A percentile compares a stretch with the other conserved stretches of the same genome.
These are phyloP conservation scores for Handroanthus guayacan DNA, from an alignment of 257 asterid species.

Conservation along the genomic window DNA sequence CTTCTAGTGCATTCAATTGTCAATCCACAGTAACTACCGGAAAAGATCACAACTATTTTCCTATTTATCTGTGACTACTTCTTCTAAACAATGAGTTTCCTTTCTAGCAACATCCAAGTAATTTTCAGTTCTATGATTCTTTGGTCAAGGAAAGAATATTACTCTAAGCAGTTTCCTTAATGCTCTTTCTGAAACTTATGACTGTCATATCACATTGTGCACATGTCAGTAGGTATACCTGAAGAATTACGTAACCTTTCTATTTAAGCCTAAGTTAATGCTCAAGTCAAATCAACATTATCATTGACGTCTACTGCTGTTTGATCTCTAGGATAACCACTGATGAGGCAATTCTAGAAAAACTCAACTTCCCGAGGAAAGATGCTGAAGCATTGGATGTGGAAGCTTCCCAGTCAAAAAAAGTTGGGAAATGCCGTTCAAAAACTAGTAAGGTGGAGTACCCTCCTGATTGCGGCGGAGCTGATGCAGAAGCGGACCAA, in stretches of 20 bases:
- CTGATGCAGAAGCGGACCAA: slow-evolving; percentile 83
- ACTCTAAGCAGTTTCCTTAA: neutral
- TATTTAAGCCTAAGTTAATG: slow-evolving; percentile 1
- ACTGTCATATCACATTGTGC: neutral
- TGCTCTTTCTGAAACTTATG: neutral
- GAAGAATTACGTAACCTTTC: neutral
- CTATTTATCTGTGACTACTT: neutral
- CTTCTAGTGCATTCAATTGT: neutral
- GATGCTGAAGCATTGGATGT: slow-evolving; percentile 69
- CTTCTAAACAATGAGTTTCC: neutral
- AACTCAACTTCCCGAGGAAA: slow-evolving; percentile 48
- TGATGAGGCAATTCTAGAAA: slow-evolving; percentile 51
- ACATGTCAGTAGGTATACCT: neutral
- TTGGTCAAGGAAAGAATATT: neutral
- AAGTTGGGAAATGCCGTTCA: slow-evolving; percentile 67
- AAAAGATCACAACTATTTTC: neutral
- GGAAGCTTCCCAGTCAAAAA: slow-evolving; percentile 70
- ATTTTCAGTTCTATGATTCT: neutral
- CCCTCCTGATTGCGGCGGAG: slow-evolving; percentile 73
- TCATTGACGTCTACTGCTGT: slow-evolving; percentile 24
- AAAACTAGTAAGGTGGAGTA: slow-evolving; percentile 67
- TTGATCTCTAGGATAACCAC: slow-evolving; percentile 45
- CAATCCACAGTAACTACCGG: neutral
- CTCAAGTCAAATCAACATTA: neutral
- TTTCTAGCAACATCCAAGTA: neutral